Evolutionary conservation across 371 early-diverging fungal species (phyloP).

Genomic region (Mortierella sp.): DNA sequence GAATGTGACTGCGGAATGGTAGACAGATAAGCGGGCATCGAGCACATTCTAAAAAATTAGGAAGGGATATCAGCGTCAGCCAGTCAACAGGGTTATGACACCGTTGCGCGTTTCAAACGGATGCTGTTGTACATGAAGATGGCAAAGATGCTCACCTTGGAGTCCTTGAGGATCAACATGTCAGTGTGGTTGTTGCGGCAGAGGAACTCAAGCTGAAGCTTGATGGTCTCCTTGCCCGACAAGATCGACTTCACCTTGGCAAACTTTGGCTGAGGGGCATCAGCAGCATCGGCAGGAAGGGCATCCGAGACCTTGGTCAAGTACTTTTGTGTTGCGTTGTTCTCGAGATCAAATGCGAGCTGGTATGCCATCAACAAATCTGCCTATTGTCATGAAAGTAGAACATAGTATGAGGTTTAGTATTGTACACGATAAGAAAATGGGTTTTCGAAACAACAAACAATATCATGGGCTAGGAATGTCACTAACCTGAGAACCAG

Average conservation of each 20-base stretch:
- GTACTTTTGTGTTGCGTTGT: slow-evolving; percentile 95
- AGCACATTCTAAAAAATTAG: slow-evolving; percentile 72
- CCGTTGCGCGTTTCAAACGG: background rate
- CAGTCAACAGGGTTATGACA: background rate
- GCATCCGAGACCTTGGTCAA: slow-evolving; percentile 77
- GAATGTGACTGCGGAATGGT: slow-evolving; percentile 96
- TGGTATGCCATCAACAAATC: slow-evolving; percentile 91
- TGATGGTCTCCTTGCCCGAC: slow-evolving; percentile 89
- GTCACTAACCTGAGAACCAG: slow-evolving; percentile 67
- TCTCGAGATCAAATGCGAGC: slow-evolving; percentile 97
- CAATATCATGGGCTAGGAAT: background rate
- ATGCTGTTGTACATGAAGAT: too few relatives aligned
- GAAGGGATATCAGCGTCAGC: background rate
- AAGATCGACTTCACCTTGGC: slow-evolving; percentile 83
- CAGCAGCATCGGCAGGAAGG: slow-evolving; percentile 63
- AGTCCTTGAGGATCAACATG: slow-evolving; percentile 92
- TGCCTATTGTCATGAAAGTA: slow-evolving; percentile 41
- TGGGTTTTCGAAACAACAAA: background rate
- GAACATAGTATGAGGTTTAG: background rate
- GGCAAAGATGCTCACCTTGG: slow-evolving; percentile 72
- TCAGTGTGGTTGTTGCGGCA: slow-evolving; percentile 96
- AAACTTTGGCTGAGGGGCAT: slow-evolving; percentile 46
- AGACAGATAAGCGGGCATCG: slow-evolving; percentile 93
- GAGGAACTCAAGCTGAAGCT: slow-evolving; percentile 93
- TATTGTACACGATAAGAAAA: background rate